These are phyloP conservation scores for Plantago rigida DNA, from an alignment of 305 asterid species.

Conservation along the genomic window DNA sequence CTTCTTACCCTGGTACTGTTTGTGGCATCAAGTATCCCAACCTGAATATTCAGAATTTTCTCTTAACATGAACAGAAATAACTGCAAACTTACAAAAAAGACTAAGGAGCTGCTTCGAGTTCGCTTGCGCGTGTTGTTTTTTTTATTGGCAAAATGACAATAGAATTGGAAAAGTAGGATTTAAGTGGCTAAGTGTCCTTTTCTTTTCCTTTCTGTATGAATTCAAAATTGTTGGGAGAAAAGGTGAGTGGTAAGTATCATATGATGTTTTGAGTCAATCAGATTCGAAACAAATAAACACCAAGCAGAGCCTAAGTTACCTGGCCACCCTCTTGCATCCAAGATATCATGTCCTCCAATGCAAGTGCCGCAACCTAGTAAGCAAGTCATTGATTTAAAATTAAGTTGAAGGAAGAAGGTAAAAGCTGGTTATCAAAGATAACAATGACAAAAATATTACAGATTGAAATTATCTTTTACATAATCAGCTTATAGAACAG, in stretches of 20 bases:
- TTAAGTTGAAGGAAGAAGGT: conserved; percentile 48
- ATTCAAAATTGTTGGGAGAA: neutral
- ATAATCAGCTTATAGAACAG: conserved; percentile 20
- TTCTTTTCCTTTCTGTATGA: neutral
- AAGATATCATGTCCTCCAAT: conserved; percentile 97
- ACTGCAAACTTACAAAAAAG: conserved; percentile 18
- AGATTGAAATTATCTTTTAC: conserved; percentile 15
- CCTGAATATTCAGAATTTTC: conserved; percentile 42
- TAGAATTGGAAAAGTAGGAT: neutral
- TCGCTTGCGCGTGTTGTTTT: neutral
- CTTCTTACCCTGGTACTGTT: conserved; percentile 82
- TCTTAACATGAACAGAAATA: conserved; percentile 25
- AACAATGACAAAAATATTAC: conserved; percentile 14
- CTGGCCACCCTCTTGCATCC: conserved; percentile 99
- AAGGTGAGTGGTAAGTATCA: neutral
- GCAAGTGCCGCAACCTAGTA: conserved; percentile 99
- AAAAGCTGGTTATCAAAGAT: conserved; percentile 28
- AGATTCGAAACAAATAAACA: neutral
- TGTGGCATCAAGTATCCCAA: conserved; percentile 96
- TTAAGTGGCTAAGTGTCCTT: neutral
- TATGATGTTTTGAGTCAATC: neutral
- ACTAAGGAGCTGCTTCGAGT: neutral
- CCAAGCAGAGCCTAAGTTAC: conserved; percentile 31
- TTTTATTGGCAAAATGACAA: too few relatives aligned
- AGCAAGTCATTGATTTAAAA: conserved; percentile 70